phyloP scores from a whole-genome alignment of 352 stramenopile genomes.

The Phytopythium mirpurense region DNA sequence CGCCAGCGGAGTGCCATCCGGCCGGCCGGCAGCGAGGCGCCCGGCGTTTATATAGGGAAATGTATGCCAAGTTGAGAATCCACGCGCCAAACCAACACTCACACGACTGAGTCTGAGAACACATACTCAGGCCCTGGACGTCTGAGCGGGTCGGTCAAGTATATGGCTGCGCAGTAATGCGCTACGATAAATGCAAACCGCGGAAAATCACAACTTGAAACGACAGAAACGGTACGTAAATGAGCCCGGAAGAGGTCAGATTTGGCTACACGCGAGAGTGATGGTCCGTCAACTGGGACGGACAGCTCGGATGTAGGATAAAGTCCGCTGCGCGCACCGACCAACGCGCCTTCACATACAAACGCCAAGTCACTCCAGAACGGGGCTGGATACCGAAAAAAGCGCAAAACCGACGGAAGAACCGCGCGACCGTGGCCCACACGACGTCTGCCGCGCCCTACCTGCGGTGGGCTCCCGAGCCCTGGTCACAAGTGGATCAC shows the following conservation, averaged over 20 bases:
- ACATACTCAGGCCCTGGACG: conserved; percentile 9
- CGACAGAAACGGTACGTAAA: neutral
- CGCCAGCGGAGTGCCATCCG: too few relatives aligned
- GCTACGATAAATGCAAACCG: neutral
- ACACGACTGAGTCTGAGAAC: conserved; percentile 7
- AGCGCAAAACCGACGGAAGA: neutral
- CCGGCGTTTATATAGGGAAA: neutral
- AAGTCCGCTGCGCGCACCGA: too few relatives aligned
- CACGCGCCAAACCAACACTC: neutral
- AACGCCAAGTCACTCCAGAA: neutral
- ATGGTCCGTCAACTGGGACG: neutral
- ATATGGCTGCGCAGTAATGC: neutral
- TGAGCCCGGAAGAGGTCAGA: conserved; percentile 3
- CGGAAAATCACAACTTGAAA: neutral
- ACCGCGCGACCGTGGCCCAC: neutral
- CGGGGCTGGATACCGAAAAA: conserved; percentile 5
- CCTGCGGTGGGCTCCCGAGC: too few relatives aligned
- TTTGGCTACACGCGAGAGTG: conserved; percentile 6
- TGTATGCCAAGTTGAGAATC: neutral
- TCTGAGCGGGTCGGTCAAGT: neutral
- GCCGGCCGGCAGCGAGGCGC: too few relatives aligned
- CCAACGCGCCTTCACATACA: too few relatives aligned
- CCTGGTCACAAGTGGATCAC: too few relatives aligned
- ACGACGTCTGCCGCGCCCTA: neutral
- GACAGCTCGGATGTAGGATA: neutral